phyloP scores from a whole-genome alignment of 2,329 filamentous ascomycete genomes.

The Pseudogymnoascus sp. region DNA sequence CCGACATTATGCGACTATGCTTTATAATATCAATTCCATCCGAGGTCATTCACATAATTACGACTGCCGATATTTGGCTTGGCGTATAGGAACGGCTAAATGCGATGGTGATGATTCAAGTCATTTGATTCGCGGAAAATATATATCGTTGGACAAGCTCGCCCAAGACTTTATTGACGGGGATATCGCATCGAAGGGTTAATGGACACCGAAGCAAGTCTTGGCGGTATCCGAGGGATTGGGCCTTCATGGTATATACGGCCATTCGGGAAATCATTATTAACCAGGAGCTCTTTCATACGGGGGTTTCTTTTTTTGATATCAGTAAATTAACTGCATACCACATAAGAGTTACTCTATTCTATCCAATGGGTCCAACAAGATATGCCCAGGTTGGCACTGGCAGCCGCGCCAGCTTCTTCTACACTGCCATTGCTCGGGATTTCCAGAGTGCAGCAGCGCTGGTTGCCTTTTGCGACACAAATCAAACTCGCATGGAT shows the following conservation, averaged over 20 bases:
- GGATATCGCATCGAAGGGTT: not conserved
- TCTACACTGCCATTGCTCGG: slow-evolving; percentile 48
- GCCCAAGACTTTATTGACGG: not conserved
- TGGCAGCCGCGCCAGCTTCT: slow-evolving; percentile 51
- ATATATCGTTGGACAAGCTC: not conserved
- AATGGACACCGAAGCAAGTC: not conserved
- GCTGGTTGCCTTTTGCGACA: slow-evolving; percentile 50
- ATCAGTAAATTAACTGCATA: not conserved
- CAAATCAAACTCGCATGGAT: slow-evolving; percentile 50
- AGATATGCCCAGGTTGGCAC: slow-evolving; percentile 49
- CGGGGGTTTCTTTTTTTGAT: not conserved
- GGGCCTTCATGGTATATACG: not conserved
- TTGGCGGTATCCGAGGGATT: not conserved
- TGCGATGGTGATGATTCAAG: not conserved
- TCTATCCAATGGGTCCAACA: slow-evolving; percentile 25
- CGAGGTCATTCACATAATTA: not conserved
- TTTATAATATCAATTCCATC: not conserved
- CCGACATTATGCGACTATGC: not conserved
- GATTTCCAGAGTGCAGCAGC: slow-evolving; percentile 42
- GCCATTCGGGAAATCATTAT: not conserved
- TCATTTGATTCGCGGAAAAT: slow-evolving; percentile 1
- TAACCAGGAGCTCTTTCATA: not conserved
- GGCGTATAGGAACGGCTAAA: not conserved
- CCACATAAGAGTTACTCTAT: slow-evolving; percentile 19
- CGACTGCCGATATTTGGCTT: not conserved